These are phyloP conservation scores for Hortiboletus rubellus DNA, from an alignment of 1,284 basidiomycete genomes.

Conservation along the genomic window DNA sequence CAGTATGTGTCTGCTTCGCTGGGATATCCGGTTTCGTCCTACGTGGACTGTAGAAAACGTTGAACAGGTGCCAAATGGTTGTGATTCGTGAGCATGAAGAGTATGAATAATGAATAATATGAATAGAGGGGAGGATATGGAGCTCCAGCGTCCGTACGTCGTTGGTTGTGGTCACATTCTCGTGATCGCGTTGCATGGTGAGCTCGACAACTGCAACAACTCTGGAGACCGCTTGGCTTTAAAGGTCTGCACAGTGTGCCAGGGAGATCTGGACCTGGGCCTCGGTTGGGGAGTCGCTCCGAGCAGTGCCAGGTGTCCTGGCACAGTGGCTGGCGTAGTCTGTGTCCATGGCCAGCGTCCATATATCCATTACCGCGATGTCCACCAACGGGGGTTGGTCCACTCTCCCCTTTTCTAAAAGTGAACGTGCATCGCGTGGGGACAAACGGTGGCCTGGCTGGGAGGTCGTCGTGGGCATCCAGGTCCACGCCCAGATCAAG, in stretches of 20 bases:
- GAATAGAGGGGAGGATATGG: conserved; percentile 68
- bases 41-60: no score
- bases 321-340: no score
- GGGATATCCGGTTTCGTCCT: no score
- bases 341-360: no score
- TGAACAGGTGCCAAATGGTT: conserved; percentile 15
- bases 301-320: no score
- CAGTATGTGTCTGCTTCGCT: no score
- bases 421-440: conserved; percentile 18
- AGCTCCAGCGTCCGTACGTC: conserved; percentile 27
- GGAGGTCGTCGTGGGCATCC: conserved; percentile 90
- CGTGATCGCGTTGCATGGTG: conserved; percentile 32
- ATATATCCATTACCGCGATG: no score
- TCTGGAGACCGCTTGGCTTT: conserved; percentile 9
- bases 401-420: no score
- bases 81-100: conserved; percentile 75
- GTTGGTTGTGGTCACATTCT: conserved; percentile 11
- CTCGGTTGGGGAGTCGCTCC: no score
- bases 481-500: conserved; percentile 94
- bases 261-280: no score
- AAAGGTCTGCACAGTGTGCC: conserved; percentile 10
- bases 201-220: conserved; percentile 13
- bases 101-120: conserved; percentile 53
- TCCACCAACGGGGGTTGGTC: no score
- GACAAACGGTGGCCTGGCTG: conserved; percentile 62